phyloP scores from a whole-genome alignment of 176 grass and related monocot species.

The bread wheat (Triticum aestivum) region DNA sequence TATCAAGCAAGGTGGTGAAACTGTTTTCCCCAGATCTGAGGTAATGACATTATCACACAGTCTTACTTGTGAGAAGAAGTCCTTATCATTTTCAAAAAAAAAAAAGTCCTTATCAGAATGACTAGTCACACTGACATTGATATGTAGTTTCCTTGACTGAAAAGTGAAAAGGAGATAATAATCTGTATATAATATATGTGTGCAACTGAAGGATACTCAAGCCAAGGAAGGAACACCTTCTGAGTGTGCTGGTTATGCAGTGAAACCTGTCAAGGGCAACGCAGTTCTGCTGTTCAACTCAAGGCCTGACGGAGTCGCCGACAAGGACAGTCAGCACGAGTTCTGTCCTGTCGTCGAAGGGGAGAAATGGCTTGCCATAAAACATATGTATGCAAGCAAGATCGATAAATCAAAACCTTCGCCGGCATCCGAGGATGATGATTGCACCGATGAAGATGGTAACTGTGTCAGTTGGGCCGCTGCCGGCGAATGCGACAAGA shows the following conservation, averaged over 20 bases:
- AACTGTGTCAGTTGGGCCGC: conserved; percentile 64
- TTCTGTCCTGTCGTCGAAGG: conserved; percentile 51
- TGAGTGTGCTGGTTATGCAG: conserved; percentile 59
- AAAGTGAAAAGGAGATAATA: neutral
- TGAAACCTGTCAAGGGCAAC: conserved; percentile 56
- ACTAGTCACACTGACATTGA: neutral
- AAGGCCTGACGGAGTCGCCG: conserved; percentile 53
- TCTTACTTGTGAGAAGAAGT: neutral
- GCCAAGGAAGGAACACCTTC: conserved; percentile 35
- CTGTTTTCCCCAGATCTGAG: conserved; percentile 66
- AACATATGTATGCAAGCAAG: conserved; percentile 46
- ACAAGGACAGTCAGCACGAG: conserved; percentile 48
- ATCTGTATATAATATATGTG: conserved; percentile 20
- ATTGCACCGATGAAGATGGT: conserved; percentile 77
- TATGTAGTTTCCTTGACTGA: neutral
- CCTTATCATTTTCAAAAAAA: neutral
- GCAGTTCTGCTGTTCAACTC: conserved; percentile 72
- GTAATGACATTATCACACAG: conserved; percentile 31
- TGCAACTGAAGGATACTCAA: conserved; percentile 49
- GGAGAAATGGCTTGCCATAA: conserved; percentile 67
- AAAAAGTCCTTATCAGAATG: neutral
- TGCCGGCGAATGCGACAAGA: conserved; percentile 72
- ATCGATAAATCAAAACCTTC: conserved; percentile 30
- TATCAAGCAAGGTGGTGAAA: conserved; percentile 74
- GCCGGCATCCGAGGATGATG: conserved; percentile 32